Conservation (phyloP, 176 grass and related monocot species). For the Oryza glaberrima region DNA sequence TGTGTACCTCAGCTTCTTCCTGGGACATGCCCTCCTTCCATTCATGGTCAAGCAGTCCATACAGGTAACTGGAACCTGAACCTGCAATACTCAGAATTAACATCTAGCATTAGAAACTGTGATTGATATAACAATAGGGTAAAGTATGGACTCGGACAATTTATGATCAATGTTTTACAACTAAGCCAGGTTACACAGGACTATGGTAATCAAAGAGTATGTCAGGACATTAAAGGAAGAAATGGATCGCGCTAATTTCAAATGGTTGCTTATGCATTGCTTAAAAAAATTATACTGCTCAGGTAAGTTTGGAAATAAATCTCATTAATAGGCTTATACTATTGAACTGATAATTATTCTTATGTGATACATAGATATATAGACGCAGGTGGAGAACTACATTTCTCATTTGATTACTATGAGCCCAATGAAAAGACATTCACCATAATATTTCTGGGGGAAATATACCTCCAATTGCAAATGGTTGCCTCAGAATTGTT, state of each 20-base stretch:
- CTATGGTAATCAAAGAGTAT: background rate
- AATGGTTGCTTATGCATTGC: background rate
- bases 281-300: background rate
- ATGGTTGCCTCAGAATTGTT: conserved; percentile 82
- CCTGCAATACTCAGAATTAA: conserved; percentile 46
- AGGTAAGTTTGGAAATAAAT: background rate
- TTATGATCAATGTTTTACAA: background rate
- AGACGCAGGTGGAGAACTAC: background rate
- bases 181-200: background rate
- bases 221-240: background rate
- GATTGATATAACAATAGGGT: background rate
- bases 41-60: conserved; percentile 91
- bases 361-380: background rate
- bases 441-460: background rate
- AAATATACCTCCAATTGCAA: conserved; percentile 89
- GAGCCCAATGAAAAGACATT: background rate
- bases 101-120: conserved; percentile 15
- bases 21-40: conserved; percentile 95
- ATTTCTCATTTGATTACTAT: background rate
- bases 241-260: background rate
- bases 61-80: conserved; percentile 88
- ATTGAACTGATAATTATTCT: background rate
- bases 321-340: background rate
- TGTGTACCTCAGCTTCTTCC: conserved; percentile 88
- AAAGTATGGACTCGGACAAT: background rate